These are phyloP conservation scores for Vicia villosa DNA, from an alignment of 306 rosid species.

Conservation along the genomic window DNA sequence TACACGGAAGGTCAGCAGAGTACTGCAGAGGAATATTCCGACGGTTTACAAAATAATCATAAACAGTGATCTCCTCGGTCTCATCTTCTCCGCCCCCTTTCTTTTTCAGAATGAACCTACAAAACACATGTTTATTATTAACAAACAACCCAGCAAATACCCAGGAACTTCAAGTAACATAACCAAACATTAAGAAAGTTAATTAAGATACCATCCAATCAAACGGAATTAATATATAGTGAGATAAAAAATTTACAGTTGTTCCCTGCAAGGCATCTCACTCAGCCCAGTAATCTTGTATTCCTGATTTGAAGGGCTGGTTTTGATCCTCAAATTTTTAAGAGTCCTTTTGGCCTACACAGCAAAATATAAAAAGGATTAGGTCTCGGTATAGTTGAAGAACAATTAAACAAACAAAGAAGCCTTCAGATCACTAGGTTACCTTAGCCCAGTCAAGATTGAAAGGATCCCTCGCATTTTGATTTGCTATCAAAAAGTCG, in stretches of 20 bases:
- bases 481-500: conserved; percentile 81
- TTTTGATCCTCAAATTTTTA: conserved; percentile 75
- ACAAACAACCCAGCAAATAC: not conserved
- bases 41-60: conserved; percentile 72
- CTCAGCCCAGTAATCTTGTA: conserved; percentile 89
- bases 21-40: conserved; percentile 62
- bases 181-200: not conserved
- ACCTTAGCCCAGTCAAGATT: conserved; percentile 88
- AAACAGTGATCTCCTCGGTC: conserved; percentile 66
- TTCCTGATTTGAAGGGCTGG: conserved; percentile 70
- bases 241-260: conserved; percentile 42
- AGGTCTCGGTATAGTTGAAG: not conserved
- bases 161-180: not conserved
- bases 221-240: not conserved
- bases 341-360: conserved; percentile 78
- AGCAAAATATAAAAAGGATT: not conserved
- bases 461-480: conserved; percentile 71
- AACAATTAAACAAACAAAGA: not conserved
- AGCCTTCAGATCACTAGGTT: not conserved
- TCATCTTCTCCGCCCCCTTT: conserved; percentile 52
- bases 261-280: conserved; percentile 76
- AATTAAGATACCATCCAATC: not conserved
- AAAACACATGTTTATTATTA: not conserved
- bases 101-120: conserved; percentile 67
- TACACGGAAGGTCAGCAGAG: conserved; percentile 78